phyloP scores from a whole-genome alignment of 176 grass and related monocot genomes.

The Guadua angustifolia region DNA sequence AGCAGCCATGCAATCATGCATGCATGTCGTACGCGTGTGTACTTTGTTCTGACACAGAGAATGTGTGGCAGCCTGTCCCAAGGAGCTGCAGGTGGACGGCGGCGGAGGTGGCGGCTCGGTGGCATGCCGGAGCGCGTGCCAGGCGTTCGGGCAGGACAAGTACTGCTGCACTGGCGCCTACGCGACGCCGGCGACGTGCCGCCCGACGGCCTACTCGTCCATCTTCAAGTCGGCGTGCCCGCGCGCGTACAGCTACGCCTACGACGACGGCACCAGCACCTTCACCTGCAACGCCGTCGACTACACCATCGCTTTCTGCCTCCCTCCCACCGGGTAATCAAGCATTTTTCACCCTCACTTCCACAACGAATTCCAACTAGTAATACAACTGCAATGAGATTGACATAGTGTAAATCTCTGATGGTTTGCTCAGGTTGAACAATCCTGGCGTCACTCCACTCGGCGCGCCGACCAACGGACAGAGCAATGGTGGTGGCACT shows the following conservation, averaged over 20 bases:
- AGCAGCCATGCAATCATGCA: background rate
- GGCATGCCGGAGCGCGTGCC: conserved; percentile 83
- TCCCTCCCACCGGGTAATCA: conserved; percentile 52
- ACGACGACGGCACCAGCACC: conserved; percentile 75
- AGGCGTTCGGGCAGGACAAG: conserved; percentile 70
- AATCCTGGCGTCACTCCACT: conserved; percentile 24
- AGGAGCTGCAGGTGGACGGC: conserved; percentile 74
- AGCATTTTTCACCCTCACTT: background rate
- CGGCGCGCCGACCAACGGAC: background rate
- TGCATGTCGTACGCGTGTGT: background rate
- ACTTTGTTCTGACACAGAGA: background rate
- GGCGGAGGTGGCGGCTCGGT: conserved; percentile 40
- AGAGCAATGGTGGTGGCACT: background rate
- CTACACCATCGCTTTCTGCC: conserved; percentile 91
- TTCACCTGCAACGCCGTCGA: conserved; percentile 78
- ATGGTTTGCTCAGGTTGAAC: conserved; percentile 44
- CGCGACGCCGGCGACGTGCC: conserved; percentile 68
- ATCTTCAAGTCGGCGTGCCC: conserved; percentile 89
- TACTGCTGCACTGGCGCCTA: conserved; percentile 98
- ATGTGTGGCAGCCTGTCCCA: conserved; percentile 63
- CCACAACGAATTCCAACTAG: background rate
- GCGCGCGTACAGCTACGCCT: conserved; percentile 89
- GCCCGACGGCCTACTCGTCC: conserved; percentile 68
- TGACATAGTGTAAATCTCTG: background rate
- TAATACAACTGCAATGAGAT: no score